These are phyloP conservation scores for Rhamnella rubrinervis DNA, from an alignment of 331 rosid genomes.

Conservation along the genomic window DNA sequence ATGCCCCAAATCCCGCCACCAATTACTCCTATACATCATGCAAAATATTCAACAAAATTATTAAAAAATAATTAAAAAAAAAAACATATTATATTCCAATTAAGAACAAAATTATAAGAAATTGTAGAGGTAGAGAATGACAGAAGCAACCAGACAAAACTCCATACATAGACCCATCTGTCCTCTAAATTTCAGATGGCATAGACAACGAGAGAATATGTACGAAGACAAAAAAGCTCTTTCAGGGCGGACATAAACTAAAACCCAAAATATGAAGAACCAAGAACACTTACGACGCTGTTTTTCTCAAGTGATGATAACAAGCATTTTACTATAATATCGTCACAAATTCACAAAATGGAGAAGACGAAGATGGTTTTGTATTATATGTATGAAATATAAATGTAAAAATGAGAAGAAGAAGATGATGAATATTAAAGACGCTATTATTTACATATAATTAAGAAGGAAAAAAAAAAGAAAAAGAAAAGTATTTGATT, in stretches of 20 bases:
- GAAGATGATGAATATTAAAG: constrained; percentile 14
- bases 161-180: too few species aligned
- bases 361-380: constrained; percentile 5
- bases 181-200: too few species aligned
- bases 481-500: constrained; percentile 29
- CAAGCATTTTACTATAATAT: too few species aligned
- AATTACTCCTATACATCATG: constrained; percentile 64
- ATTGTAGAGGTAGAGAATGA: constrained; percentile 6
- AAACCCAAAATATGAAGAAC: too few species aligned
- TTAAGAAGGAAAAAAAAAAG: constrained; percentile 21
- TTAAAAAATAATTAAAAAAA: not conserved
- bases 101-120: not conserved
- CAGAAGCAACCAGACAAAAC: constrained; percentile 32
- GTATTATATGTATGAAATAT: constrained; percentile 23
- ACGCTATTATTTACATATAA: constrained; percentile 68
- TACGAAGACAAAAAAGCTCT: constrained; percentile 3
- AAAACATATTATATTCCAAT: not conserved
- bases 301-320: too few species aligned
- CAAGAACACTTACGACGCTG: too few species aligned
- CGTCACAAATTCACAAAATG: not conserved
- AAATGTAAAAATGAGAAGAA: constrained; percentile 1
- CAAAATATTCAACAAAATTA: constrained; percentile 16
- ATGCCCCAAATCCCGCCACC: constrained; percentile 86
- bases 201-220: not conserved
- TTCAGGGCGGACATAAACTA: too few species aligned